A percentile compares a stretch with the other conserved stretches of the same genome.
Evolutionary conservation across 192 early-diverging fungal species (phyloP).

Genomic region (Coemansia asiatica): DNA sequence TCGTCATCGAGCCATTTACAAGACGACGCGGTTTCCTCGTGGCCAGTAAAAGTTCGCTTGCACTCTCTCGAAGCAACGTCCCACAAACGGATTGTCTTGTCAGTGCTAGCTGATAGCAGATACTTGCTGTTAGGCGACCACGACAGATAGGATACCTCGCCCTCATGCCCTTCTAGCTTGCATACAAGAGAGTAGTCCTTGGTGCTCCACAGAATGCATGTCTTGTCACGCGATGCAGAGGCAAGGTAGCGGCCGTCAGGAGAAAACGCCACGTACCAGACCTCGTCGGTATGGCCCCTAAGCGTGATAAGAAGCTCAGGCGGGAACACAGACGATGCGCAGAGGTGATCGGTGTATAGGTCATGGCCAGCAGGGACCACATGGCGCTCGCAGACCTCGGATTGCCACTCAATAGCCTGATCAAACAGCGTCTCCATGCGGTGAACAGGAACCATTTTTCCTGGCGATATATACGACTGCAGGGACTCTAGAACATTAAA

Average conservation of each 20-base stretch:
- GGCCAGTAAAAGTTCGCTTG: slow-evolving; percentile 61
- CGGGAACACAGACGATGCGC: slow-evolving; percentile 39
- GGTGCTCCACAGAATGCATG: slow-evolving; percentile 85
- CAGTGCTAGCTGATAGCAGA: slow-evolving; percentile 79
- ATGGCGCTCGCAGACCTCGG: slow-evolving; percentile 82
- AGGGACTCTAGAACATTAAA: slow-evolving; percentile 37
- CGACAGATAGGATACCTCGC: slow-evolving; percentile 77
- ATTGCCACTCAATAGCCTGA: slow-evolving; percentile 77
- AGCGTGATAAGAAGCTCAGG: slow-evolving; percentile 54
- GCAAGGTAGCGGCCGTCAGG: slow-evolving; percentile 84
- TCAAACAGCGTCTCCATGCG: slow-evolving; percentile 81
- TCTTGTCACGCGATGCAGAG: slow-evolving; percentile 87
- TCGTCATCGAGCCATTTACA: slow-evolving; percentile 89
- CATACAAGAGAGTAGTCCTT: slow-evolving; percentile 51
- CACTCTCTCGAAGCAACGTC: slow-evolving; percentile 68
- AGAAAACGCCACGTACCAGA: slow-evolving; percentile 95
- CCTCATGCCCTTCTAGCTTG: slow-evolving; percentile 61
- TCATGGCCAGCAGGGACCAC: slow-evolving; percentile 18
- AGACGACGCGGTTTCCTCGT: slow-evolving; percentile 76
- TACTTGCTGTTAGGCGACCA: slow-evolving; percentile 87
- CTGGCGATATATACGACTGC: slow-evolving; percentile 71
- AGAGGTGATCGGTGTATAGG: slow-evolving; percentile 52
- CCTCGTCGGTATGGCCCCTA: slow-evolving; percentile 85
- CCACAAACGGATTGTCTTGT: slow-evolving; percentile 82
- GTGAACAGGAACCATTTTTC: slow-evolving; percentile 83